phyloP scores from a whole-genome alignment of 2,329 filamentous ascomycete species.

The Curvularia eragrostidis region DNA sequence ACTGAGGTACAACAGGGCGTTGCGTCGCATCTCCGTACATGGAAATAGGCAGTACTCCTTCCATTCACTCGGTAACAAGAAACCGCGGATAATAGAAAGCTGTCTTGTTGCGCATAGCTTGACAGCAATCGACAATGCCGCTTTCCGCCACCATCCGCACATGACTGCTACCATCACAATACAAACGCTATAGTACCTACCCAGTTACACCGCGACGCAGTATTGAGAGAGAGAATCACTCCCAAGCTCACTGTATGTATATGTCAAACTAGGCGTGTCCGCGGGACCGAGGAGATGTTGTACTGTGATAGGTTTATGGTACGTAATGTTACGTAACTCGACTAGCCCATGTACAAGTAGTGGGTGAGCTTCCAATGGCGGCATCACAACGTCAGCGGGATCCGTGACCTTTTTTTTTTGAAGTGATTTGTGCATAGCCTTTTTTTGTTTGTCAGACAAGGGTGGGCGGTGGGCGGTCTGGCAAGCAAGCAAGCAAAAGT shows the following conservation, averaged over 20 bases:
- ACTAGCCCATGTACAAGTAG: not conserved
- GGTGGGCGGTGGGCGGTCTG: too few species aligned
- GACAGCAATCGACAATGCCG: not conserved
- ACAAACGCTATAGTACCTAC: not conserved
- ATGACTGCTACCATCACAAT: not conserved
- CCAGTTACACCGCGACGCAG: not conserved
- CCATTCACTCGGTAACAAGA: too few species aligned
- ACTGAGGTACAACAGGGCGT: not conserved
- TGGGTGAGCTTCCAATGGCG: constrained; percentile 1
- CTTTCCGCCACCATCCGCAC: not conserved
- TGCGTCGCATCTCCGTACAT: not conserved
- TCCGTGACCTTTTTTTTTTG: not conserved
- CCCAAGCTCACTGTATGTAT: not conserved
- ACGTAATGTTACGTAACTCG: constrained; percentile 21
- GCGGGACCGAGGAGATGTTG: constrained; percentile 18
- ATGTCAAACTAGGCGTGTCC: not conserved
- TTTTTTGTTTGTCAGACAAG: not conserved
- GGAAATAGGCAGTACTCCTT: too few species aligned
- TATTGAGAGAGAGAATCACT: not conserved
- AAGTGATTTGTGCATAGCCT: too few species aligned
- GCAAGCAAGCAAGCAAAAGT: not conserved
- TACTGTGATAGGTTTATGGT: constrained; percentile 8
- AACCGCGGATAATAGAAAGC: not conserved
- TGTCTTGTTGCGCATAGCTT: not conserved
- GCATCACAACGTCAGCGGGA: not conserved